phyloP scores from a whole-genome alignment of 345 rosid species.

The Gossypium rotundifolium region DNA sequence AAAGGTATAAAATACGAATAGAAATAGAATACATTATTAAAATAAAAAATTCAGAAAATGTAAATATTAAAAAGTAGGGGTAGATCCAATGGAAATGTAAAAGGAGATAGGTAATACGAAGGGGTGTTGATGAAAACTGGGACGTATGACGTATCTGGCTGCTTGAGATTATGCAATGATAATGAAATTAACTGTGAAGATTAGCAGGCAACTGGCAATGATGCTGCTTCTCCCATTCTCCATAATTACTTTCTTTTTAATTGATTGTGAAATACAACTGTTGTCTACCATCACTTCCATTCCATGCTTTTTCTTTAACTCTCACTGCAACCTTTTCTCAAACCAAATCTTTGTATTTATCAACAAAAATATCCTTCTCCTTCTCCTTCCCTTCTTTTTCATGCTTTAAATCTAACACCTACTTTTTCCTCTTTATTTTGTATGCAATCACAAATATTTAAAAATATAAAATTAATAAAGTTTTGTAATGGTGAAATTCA shows the following conservation, averaged over 20 bases:
- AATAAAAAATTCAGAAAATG: no score
- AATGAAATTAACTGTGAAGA: conserved; percentile 31
- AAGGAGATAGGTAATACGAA: conserved; percentile 10
- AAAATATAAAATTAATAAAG: no score
- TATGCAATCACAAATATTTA: no score
- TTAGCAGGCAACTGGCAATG: conserved; percentile 9
- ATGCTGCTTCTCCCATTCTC: conserved; percentile 13
- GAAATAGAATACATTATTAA: not conserved
- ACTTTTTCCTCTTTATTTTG: no score
- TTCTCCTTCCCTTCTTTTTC: no score
- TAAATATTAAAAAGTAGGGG: not conserved
- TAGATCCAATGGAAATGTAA: not conserved
- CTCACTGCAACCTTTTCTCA: not conserved
- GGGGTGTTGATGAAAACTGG: conserved; percentile 12
- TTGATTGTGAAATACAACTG: not conserved
- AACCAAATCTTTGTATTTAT: not conserved
- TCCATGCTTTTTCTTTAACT: not conserved
- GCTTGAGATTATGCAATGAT: conserved; percentile 28
- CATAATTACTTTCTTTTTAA: conserved; percentile 4
- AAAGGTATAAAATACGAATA: fast-evolving
- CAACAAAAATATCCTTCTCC: not conserved
- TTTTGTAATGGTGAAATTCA: no score
- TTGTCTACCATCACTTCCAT: not conserved
- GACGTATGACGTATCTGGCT: conserved; percentile 16
- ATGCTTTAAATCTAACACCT: no score